Evolutionary conservation across 768 basidiomycete species (phyloP).

Genomic region (Clitopilus hobsonii): DNA sequence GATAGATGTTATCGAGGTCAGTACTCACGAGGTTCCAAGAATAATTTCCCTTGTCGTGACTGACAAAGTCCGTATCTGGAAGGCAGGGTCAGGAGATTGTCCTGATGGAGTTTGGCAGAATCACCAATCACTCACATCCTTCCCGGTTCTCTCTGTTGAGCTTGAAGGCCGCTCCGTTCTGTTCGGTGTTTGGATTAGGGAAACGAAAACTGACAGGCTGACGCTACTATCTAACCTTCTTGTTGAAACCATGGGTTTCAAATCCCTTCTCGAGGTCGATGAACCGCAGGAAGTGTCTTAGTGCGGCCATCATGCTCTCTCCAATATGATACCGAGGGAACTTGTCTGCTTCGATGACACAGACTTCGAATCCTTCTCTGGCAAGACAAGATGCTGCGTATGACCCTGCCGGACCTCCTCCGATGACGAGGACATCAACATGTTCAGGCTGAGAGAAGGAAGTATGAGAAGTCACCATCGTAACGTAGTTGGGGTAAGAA

Average conservation of each 20-base stretch:
- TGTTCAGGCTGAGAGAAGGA: neutral
- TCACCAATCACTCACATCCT: slow-evolving; percentile 41
- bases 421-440: slow-evolving; percentile 27
- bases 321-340: slow-evolving; percentile 36
- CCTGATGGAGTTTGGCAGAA: neutral
- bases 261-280: slow-evolving; percentile 46
- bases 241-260: slow-evolving; percentile 35
- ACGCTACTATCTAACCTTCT: slow-evolving; percentile 32
- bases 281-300: slow-evolving; percentile 46
- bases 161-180: slow-evolving; percentile 60
- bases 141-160: slow-evolving; percentile 52
- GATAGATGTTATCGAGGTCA: neutral
- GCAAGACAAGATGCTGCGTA: slow-evolving; percentile 43
- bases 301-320: slow-evolving; percentile 25
- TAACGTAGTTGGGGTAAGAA: neutral
- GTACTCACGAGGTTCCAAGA: slow-evolving; percentile 54
- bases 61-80: slow-evolving; percentile 53
- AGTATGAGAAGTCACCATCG: neutral
- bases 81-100: slow-evolving; percentile 1
- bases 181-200: neutral
- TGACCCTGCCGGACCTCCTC: slow-evolving; percentile 44
- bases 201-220: neutral
- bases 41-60: slow-evolving; percentile 37
- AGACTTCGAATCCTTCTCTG: slow-evolving; percentile 33
- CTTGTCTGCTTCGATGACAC: slow-evolving; percentile 35